These are phyloP conservation scores for Yarrowia sp. DNA, from an alignment of 805 yeast species.

Conservation along the genomic window DNA sequence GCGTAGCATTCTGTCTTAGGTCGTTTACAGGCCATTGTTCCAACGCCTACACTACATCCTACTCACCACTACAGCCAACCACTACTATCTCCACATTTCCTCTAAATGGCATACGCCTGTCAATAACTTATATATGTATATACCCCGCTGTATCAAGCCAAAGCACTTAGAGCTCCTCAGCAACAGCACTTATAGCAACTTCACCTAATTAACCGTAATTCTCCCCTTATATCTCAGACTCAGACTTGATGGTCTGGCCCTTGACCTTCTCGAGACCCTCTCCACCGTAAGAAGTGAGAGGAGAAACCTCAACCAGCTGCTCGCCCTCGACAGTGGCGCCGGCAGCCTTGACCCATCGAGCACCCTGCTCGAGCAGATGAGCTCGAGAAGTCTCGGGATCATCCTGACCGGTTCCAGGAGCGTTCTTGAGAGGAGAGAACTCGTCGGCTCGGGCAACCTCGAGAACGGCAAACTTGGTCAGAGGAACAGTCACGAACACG, in stretches of 20 bases:
- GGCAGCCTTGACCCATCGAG: constrained; percentile 71
- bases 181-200: constrained; percentile 19
- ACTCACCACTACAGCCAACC: too few species aligned
- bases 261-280: constrained; percentile 67
- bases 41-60: too few species aligned
- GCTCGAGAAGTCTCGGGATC: constrained; percentile 81
- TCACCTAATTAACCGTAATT: background rate
- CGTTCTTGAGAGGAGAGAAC: constrained; percentile 94
- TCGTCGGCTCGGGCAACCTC: constrained; percentile 88
- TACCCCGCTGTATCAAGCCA: constrained; percentile 21
- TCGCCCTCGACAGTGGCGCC: constrained; percentile 66
- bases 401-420: constrained; percentile 80
- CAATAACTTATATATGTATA: constrained; percentile 38
- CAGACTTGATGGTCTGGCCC: constrained; percentile 52
- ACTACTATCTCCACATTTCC: background rate
- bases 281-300: constrained; percentile 74
- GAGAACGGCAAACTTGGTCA: constrained; percentile 81
- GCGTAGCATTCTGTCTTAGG: too few species aligned
- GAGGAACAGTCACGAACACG: constrained; percentile 80
- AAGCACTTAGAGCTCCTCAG: constrained; percentile 6
- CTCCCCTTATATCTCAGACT: constrained; percentile 20
- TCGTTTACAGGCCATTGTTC: too few species aligned
- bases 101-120: constrained; percentile 24
- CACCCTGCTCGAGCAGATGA: constrained; percentile 69
- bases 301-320: constrained; percentile 75